Evolutionary conservation across 177 flowering plant species (phyloP).

Genomic region (Vitis hybrid): DNA sequence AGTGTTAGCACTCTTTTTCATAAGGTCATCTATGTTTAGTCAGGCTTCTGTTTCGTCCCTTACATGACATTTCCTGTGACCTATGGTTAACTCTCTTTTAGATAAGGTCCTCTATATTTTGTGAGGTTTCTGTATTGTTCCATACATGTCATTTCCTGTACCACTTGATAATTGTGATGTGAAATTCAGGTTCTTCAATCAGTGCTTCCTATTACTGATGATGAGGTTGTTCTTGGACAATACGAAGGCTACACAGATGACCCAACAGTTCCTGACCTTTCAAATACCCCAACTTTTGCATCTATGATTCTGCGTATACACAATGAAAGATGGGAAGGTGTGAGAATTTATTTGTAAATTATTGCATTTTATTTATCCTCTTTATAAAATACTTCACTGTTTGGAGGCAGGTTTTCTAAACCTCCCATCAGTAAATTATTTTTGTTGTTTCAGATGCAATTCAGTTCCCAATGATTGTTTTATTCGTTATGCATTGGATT

Average conservation of each 20-base stretch:
- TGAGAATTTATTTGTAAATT: neutral
- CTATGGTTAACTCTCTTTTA: too few relatives aligned
- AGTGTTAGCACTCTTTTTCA: too few relatives aligned
- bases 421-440: neutral
- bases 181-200: slow-evolving; percentile 87
- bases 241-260: slow-evolving; percentile 91
- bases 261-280: slow-evolving; percentile 83
- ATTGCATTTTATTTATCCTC: neutral
- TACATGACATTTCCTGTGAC: too few relatives aligned
- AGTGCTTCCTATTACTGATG: slow-evolving; percentile 68
- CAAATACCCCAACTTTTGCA: slow-evolving; percentile 97
- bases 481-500: slow-evolving; percentile 7
- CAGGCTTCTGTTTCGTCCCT: too few relatives aligned
- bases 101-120: neutral
- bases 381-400: neutral
- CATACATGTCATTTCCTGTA: neutral
- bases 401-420: neutral
- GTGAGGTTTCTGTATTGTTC: neutral
- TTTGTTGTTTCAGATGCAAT: neutral
- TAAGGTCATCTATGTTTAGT: too few relatives aligned
- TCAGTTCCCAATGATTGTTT: neutral
- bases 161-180: slow-evolving; percentile 7
- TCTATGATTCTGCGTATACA: slow-evolving; percentile 72
- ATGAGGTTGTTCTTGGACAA: slow-evolving; percentile 96
- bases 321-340: slow-evolving; percentile 99